Evolutionary conservation across 306 rosid species (phyloP).

Genomic region (Cucumis hystrix): DNA sequence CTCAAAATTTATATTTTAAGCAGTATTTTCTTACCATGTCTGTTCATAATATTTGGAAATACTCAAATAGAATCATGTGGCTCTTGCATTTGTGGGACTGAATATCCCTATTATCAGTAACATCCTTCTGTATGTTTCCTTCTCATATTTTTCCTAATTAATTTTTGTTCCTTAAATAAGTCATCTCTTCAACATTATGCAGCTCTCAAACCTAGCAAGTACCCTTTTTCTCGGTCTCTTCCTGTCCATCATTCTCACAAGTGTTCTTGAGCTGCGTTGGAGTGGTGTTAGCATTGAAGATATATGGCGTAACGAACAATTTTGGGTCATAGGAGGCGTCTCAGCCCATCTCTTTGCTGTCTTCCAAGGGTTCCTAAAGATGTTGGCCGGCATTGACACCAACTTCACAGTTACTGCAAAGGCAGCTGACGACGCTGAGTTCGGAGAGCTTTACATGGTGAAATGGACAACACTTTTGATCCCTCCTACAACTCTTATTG

Average conservation of each 20-base stretch:
- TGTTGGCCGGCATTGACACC: constrained; percentile 85
- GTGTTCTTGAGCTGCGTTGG: constrained; percentile 89
- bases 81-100: background rate
- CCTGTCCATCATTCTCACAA: constrained; percentile 63
- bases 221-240: constrained; percentile 84
- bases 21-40: background rate
- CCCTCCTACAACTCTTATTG: constrained; percentile 77
- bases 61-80: background rate
- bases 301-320: constrained; percentile 88
- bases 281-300: constrained; percentile 82
- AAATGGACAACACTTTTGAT: constrained; percentile 94
- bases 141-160: background rate
- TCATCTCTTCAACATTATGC: constrained; percentile 15
- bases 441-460: constrained; percentile 77
- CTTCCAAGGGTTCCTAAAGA: constrained; percentile 86
- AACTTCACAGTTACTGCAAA: constrained; percentile 91
- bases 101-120: background rate
- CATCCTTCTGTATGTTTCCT: background rate
- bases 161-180: background rate
- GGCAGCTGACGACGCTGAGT: constrained; percentile 74
- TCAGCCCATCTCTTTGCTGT: constrained; percentile 96
- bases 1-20: background rate
- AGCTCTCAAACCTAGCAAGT: constrained; percentile 96
- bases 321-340: constrained; percentile 98
- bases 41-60: background rate